Base-by-base conservation (phyloP, 2,329 filamentous ascomycete genomes). In the Proliferodiscus dingleyae region DNA sequence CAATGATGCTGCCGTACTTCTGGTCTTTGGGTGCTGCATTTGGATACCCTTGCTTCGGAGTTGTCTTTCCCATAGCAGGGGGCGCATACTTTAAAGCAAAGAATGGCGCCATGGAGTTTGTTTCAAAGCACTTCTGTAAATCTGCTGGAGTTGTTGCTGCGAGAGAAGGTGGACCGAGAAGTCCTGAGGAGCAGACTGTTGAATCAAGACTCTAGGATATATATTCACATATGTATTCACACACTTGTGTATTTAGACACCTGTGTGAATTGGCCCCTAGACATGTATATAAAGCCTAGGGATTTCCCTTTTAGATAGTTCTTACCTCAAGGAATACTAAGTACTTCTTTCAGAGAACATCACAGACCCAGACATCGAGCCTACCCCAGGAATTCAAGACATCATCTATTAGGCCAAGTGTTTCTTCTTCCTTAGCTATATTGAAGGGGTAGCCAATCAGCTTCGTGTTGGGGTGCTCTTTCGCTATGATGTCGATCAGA, bases 21-120 rank as follows among this genome's bases (percentile, higher is more conserved):
- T 72, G 69, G 53, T 74, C 72, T 56, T 83, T 83, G 0, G 76
- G 75, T 10, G 77, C 74, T 1, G 80, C 79, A 54, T 83, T 83
- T 0, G 75, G 69, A 55, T 83, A 83, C 34, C 73, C 70, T 50
- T 75, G 63, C 49, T 63, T 74, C 0, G 71, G 68, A 0, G 74
- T 74, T 5, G 73, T 71, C 59, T 83, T 83, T 15, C 66, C 70
- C 80, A 83, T 83, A 2, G 80, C 80, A 2, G 77, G 73, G 0
- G 79, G 78, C 0, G 77, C 78, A 55, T 82, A 81, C 60, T 83
- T 83, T 50, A 83, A 68, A 1, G 78, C 79, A 54, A 80, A 81
- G 67, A 83, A 83, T 2, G 80, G 78, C 5, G 77, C 76, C 63
- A 82, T 71, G 30, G 71, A 71, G 56, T 82, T 80, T 2, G 76